These are phyloP conservation scores for Pseudonitzschia pungens DNA, from an alignment of 108 stramenopile genomes.

Conservation along the genomic window DNA sequence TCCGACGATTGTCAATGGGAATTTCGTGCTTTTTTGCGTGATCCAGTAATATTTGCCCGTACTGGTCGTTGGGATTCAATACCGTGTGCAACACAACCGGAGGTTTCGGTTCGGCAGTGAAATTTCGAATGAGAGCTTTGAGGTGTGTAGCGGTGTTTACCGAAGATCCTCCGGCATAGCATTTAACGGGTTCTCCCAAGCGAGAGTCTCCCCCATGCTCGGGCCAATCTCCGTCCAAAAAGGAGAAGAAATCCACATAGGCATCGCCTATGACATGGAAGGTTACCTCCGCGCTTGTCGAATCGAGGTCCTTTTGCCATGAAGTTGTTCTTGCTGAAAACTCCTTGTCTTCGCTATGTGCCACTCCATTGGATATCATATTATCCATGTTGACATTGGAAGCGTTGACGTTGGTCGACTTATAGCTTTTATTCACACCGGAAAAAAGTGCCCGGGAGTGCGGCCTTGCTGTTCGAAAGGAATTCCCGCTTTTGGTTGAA, in stretches of 20 bases:
- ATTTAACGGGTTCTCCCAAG: slow-evolving; percentile 52
- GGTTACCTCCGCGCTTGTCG: slow-evolving; percentile 11
- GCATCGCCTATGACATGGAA: slow-evolving; percentile 75
- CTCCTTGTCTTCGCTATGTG: background rate
- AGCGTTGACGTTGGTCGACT: background rate
- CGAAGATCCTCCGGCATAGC: slow-evolving; percentile 70
- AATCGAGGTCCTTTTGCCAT: background rate
- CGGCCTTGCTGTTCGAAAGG: background rate
- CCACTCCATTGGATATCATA: background rate
- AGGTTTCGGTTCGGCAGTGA: slow-evolving; percentile 14
- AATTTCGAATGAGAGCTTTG: slow-evolving; percentile 30
- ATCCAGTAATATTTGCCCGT: slow-evolving; percentile 54
- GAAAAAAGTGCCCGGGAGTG: background rate
- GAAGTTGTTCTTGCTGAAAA: background rate
- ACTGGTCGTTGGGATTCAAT: slow-evolving; percentile 67
- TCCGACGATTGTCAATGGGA: slow-evolving; percentile 54
- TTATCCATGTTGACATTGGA: background rate
- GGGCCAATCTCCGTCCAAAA: slow-evolving; percentile 49
- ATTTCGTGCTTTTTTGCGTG: slow-evolving; percentile 59
- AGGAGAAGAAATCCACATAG: slow-evolving; percentile 73
- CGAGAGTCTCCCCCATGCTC: slow-evolving; percentile 69
- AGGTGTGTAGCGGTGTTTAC: slow-evolving; percentile 80
- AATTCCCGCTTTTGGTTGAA: slow-evolving; percentile 2
- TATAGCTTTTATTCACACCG: background rate
- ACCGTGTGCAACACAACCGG: slow-evolving; percentile 59